Evolutionary conservation across 179 eudicot genomes (phyloP).

Genomic region (Sideroxylon spinosum): DNA sequence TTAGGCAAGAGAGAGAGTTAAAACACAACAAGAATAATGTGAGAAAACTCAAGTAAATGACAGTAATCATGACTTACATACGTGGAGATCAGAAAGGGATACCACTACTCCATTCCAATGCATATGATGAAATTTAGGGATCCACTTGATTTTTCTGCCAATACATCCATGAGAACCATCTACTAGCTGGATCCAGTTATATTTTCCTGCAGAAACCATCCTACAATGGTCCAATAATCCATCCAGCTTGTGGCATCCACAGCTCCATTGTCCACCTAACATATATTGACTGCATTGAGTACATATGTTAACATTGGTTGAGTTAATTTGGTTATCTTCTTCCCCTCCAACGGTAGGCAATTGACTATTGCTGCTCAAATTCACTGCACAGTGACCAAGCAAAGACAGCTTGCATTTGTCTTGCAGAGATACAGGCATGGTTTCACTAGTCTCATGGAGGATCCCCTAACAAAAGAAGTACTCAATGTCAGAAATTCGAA

Average conservation of each 20-base stretch:
- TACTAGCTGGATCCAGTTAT: constrained; percentile 49
- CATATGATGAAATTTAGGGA: constrained; percentile 67
- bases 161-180: constrained; percentile 27
- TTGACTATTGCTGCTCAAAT: constrained; percentile 25
- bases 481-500: not conserved
- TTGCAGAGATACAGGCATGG: constrained; percentile 60
- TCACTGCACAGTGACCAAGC: constrained; percentile 52
- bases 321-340: constrained; percentile 19
- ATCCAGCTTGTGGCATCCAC: constrained; percentile 37
- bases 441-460: constrained; percentile 39
- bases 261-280: constrained; percentile 23
- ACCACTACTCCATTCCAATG: constrained; percentile 41
- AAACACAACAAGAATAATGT: constrained; percentile 7
- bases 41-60: constrained; percentile 13
- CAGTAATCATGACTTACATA: constrained; percentile 78
- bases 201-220: constrained; percentile 25
- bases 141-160: constrained; percentile 29
- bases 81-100: constrained; percentile 71
- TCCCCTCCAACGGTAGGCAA: constrained; percentile 20
- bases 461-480: constrained; percentile 40
- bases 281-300: constrained; percentile 14
- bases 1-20: constrained; percentile 19
- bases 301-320: constrained; percentile 10
- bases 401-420: constrained; percentile 55
- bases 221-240: constrained; percentile 31